phyloP scores from a whole-genome alignment of 163 green algal genomes.

The Prototheca stagnorum region DNA sequence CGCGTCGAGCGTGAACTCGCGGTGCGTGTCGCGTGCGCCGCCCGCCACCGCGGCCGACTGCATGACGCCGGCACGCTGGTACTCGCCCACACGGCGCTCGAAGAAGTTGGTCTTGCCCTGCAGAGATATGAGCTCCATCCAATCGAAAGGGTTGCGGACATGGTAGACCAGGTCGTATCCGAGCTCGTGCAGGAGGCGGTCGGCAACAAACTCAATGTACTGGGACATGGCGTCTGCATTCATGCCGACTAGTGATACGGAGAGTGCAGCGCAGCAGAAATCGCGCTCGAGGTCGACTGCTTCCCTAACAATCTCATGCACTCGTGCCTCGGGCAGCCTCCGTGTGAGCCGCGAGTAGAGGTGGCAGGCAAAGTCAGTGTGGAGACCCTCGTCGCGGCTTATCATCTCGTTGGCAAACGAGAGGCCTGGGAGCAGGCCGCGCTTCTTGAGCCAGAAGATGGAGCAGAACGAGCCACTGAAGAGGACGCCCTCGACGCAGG shows the following conservation, averaged over 20 bases:
- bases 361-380: constrained; percentile 74
- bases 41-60: not conserved
- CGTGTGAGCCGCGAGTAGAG: constrained; percentile 64
- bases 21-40: not conserved
- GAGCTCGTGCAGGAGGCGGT: constrained; percentile 54
- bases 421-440: constrained; percentile 64
- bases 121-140: constrained; percentile 76
- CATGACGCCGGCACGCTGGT: constrained; percentile 70
- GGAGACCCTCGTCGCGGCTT: constrained; percentile 69
- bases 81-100: constrained; percentile 68
- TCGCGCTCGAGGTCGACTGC: constrained; percentile 69
- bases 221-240: constrained; percentile 69
- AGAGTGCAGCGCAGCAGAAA: constrained; percentile 65
- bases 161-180: constrained; percentile 49
- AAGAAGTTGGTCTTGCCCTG: constrained; percentile 83
- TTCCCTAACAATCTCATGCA: constrained; percentile 69
- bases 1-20: constrained; percentile 10
- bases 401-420: constrained; percentile 88
- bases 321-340: constrained; percentile 37
- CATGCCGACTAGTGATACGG: constrained; percentile 69
- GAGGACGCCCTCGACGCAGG: constrained; percentile 78
- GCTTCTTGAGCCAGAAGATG: constrained; percentile 89
- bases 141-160: constrained; percentile 65
- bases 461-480: constrained; percentile 75
- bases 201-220: constrained; percentile 84